phyloP scores from a whole-genome alignment of 768 basidiomycete genomes.

The Rhizopogon rudus region DNA sequence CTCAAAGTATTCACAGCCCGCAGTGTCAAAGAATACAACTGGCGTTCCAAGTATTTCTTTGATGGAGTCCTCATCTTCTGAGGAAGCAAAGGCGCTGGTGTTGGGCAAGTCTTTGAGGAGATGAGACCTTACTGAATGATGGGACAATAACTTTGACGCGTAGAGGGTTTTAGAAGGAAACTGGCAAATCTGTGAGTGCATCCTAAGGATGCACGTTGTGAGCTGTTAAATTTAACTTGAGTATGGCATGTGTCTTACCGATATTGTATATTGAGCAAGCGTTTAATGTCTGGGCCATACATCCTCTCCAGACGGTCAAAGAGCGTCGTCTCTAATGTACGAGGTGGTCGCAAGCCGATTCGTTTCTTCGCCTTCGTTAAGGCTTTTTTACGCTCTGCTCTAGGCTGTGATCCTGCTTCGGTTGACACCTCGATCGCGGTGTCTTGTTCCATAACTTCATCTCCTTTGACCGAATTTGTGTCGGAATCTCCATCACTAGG shows the following conservation, averaged over 20 bases:
- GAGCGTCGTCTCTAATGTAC: slow-evolving; percentile 80
- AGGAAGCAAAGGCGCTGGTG: slow-evolving; percentile 28
- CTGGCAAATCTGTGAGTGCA: slow-evolving; percentile 81
- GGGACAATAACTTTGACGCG: slow-evolving; percentile 60
- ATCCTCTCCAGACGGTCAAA: slow-evolving; percentile 90
- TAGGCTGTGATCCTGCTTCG: not conserved
- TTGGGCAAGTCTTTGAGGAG: slow-evolving; percentile 69
- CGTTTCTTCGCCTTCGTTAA: slow-evolving; percentile 9
- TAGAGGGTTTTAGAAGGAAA: slow-evolving; percentile 88
- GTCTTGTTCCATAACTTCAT: slow-evolving; percentile 18
- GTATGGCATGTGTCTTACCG: slow-evolving; percentile 37
- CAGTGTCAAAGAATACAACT: slow-evolving; percentile 91
- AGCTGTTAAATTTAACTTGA: not conserved
- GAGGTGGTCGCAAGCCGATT: slow-evolving; percentile 48
- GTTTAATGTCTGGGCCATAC: slow-evolving; percentile 79
- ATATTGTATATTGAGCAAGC: slow-evolving; percentile 89
- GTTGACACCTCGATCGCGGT: not conserved
- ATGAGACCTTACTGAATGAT: slow-evolving; percentile 65
- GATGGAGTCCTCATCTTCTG: slow-evolving; percentile 55
- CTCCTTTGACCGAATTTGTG: slow-evolving; percentile 14
- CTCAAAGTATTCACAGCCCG: slow-evolving; percentile 93
- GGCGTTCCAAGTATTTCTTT: slow-evolving; percentile 72
- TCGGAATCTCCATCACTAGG: slow-evolving; percentile 10
- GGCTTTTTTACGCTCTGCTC: not conserved
- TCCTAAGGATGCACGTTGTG: slow-evolving; percentile 39